phyloP scores from a whole-genome alignment of 345 rosid genomes.

The Heritiera fomes region DNA sequence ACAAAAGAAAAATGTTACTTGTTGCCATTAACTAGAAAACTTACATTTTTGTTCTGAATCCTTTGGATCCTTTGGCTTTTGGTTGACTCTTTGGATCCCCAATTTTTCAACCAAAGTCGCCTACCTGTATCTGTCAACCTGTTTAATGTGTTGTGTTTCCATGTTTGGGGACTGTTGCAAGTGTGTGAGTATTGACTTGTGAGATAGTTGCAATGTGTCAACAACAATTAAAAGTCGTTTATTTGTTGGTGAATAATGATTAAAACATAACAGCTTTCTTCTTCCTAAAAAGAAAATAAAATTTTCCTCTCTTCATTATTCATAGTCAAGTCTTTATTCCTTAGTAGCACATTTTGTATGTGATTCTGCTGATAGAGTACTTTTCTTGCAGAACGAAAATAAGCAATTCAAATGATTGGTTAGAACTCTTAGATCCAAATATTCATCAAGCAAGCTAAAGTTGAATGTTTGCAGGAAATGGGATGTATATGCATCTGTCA shows the following conservation, averaged over 20 bases:
- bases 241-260: not conserved
- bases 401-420: too few relatives aligned
- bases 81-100: not conserved
- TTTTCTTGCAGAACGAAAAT: not conserved
- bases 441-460: too few relatives aligned
- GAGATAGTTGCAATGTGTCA: not conserved
- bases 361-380: not conserved
- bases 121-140: too few relatives aligned
- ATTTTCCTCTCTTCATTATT: too few relatives aligned
- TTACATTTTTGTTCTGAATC: not conserved
- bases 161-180: not conserved
- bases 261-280: not conserved
- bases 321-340: not conserved
- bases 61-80: not conserved
- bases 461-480: too few relatives aligned
- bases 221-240: too few relatives aligned
- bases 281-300: too few relatives aligned
- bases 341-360: too few relatives aligned
- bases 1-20: not conserved
- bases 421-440: too few relatives aligned
- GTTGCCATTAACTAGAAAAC: not conserved
- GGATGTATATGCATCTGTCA: too few relatives aligned
- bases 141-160: not conserved
- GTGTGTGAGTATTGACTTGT: not conserved
- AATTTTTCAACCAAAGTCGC: not conserved